These are phyloP conservation scores for Diaporthe ilicicola DNA, from an alignment of 2,329 filamentous ascomycete genomes.

Conservation along the genomic window DNA sequence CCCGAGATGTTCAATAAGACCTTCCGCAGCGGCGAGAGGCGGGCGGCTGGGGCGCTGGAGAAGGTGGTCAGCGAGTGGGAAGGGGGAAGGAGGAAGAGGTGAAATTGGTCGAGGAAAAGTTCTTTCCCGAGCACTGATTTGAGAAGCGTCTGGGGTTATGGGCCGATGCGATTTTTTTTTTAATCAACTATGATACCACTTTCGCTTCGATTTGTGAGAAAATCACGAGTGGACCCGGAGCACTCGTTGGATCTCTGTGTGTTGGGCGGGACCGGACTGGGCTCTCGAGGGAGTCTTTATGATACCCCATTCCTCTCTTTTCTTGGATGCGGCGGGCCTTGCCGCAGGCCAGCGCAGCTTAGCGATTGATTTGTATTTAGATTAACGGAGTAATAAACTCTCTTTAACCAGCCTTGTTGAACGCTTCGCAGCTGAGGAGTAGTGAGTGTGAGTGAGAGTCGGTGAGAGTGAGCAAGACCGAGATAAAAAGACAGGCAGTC, in stretches of 20 bases:
- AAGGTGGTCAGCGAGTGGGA: conserved; percentile 60
- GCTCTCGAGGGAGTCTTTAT: conserved; percentile 11
- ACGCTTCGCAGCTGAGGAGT: not conserved
- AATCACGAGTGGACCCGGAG: not conserved
- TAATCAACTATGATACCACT: conserved; percentile 29
- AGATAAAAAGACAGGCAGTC: too few relatives aligned
- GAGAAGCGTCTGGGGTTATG: not conserved
- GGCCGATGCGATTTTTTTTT: conserved; percentile 31
- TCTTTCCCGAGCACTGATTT: not conserved
- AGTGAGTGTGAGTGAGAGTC: not conserved
- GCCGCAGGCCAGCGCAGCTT: not conserved
- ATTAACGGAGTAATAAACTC: conserved; percentile 7
- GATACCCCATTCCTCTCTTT: conserved; percentile 32
- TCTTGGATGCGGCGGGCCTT: conserved; percentile 18
- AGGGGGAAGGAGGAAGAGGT: conserved; percentile 55
- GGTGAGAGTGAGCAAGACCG: too few relatives aligned
- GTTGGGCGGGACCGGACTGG: conserved; percentile 20
- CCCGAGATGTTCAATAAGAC: conserved; percentile 68
- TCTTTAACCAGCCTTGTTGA: not conserved
- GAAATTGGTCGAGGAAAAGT: conserved; percentile 36
- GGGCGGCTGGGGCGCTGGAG: conserved; percentile 63
- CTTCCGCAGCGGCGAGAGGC: conserved; percentile 67
- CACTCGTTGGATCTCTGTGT: conserved; percentile 4
- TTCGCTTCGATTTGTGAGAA: conserved; percentile 25
- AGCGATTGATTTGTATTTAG: conserved; percentile 3